Base-by-base conservation (phyloP, 208 protist genomes). In the Acanthamoeba lenticulata region DNA sequence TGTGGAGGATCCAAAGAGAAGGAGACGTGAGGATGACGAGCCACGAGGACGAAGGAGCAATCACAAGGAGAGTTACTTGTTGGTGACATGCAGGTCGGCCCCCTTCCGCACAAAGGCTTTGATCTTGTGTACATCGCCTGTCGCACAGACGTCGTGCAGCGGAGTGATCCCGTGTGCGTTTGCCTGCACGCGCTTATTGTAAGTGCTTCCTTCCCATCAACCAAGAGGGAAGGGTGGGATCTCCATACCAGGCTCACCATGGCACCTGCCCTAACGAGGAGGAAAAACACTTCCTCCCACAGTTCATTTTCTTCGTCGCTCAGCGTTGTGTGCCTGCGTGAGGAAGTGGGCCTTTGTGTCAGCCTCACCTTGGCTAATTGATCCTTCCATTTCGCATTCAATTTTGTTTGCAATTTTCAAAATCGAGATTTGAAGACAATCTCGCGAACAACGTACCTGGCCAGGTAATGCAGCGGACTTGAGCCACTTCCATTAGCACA, bases 101-200 rank as follows among this genome's bases (percentile, higher is more conserved):
- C 85, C 85, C 6, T 65, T 72, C 2, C 85, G 49, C 27, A 91
- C 40, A 13, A 91, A 27, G 27, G 40, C 21, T 38, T 91, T 91
- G 27, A 72, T 34, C 7, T 69, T 91, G 52, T 38, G 5, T 0
- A 38, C 6, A 9, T n/a, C 21, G 27, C 85, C 85, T 0, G 5
- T 91, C 27, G 60, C 29, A 24, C 85, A 91, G 7, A 52, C 85
- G 32, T 91, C 85, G 34, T 91, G 85, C 24, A 91, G 55, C 85
- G 85, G 85, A 3, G 85, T 91, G 34, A 91, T 72, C 7, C 85
- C 85, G 21, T 91, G 85, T 11, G 49, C 60, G 34, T 91, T 91
- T 21, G 55, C 24, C 77, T 86, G 44, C 29, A 15, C 4, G 21
- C 57, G n/a, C n/a, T n/a, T n/a, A 34, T 4, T 29, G 57, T 19